These are phyloP conservation scores for Scenedesmus sp. DNA, from an alignment of 163 green algal genomes.

Conservation along the genomic window DNA sequence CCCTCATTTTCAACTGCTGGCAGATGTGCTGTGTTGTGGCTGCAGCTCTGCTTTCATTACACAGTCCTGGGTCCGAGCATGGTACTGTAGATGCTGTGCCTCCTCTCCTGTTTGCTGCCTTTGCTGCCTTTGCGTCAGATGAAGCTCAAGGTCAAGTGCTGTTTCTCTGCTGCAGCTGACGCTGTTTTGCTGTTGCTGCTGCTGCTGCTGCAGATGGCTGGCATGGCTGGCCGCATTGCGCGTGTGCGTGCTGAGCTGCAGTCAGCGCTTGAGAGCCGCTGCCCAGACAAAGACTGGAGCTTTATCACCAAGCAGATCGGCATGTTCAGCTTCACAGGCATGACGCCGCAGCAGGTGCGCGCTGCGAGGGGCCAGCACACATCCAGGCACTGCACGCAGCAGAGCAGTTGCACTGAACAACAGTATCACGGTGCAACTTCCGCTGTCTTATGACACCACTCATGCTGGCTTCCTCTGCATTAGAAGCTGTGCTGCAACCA, in stretches of 20 bases:
- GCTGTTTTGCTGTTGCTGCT: background rate
- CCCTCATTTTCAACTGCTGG: no score
- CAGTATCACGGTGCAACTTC: no score
- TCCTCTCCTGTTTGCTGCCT: background rate
- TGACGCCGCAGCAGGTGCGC: constrained; percentile 82
- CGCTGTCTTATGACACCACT: no score
- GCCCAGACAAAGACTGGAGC: constrained; percentile 89
- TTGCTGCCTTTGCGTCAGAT: background rate
- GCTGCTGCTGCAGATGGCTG: constrained; percentile 47
- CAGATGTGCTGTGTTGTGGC: background rate
- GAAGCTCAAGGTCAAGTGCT: background rate
- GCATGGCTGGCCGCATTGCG: constrained; percentile 97
- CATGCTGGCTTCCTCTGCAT: no score
- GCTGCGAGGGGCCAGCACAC: background rate
- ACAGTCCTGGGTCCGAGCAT: background rate
- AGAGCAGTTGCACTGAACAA: background rate
- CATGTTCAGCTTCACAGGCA: constrained; percentile 95
- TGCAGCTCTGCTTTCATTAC: background rate
- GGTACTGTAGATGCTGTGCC: background rate
- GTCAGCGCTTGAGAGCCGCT: constrained; percentile 72
- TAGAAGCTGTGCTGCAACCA: no score
- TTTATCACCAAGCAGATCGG: constrained; percentile 94
- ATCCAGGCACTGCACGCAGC: background rate
- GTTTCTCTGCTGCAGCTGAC: background rate
- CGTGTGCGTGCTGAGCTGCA: constrained; percentile 86